phyloP scores from a whole-genome alignment of 306 rosid species.

The Cajanus cajan region DNA sequence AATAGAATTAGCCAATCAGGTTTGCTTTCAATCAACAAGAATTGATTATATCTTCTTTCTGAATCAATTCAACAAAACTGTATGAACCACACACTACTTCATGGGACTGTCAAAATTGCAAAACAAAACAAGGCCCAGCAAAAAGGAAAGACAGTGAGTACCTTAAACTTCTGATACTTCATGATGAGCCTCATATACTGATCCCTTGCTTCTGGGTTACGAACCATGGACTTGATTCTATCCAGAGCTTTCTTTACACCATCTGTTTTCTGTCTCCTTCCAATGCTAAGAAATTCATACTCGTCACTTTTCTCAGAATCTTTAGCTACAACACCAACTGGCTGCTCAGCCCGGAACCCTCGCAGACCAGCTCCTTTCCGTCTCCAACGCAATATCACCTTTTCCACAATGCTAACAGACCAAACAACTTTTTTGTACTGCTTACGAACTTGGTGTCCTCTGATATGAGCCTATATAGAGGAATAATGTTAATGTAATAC shows the following conservation, averaged over 20 bases:
- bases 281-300: constrained; percentile 62
- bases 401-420: constrained; percentile 75
- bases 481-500: constrained; percentile 4
- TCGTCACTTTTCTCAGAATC: constrained; percentile 50
- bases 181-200: constrained; percentile 66
- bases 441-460: constrained; percentile 77
- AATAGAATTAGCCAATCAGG: not conserved
- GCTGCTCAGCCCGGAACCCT: constrained; percentile 52
- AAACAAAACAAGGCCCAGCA: not conserved
- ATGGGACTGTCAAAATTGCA: not conserved
- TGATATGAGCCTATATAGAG: constrained; percentile 61
- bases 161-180: constrained; percentile 53
- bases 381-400: constrained; percentile 79
- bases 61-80: not conserved
- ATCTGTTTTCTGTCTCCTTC: constrained; percentile 63
- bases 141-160: constrained; percentile 19
- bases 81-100: not conserved
- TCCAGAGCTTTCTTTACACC: constrained; percentile 68
- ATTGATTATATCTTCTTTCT: not conserved
- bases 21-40: not conserved
- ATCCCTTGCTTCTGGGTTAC: constrained; percentile 56
- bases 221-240: constrained; percentile 67
- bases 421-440: constrained; percentile 62
- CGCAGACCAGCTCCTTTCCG: constrained; percentile 64
- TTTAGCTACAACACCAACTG: constrained; percentile 32